Evolutionary conservation across 1,284 basidiomycete genomes (phyloP).

Genomic region (Spongiforma sp.): DNA sequence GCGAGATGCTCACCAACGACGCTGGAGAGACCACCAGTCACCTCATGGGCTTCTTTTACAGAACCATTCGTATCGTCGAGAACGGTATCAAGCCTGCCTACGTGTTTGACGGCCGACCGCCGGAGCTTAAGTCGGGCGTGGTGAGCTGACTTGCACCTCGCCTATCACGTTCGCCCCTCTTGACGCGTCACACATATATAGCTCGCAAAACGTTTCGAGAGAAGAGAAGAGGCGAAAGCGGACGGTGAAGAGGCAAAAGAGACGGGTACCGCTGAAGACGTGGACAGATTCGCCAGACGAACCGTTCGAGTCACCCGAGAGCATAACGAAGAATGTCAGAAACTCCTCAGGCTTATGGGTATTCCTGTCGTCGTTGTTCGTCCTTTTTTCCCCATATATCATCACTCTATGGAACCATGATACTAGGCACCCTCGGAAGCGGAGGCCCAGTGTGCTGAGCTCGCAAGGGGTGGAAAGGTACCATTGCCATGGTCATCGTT

Average conservation of each 20-base stretch:
- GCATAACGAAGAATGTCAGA: conserved; percentile 96
- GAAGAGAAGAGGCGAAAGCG: conserved; percentile 91
- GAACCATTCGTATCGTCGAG: conserved; percentile 98
- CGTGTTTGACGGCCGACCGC: conserved; percentile 98
- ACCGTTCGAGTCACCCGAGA: conserved; percentile 96
- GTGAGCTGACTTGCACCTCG: conserved; percentile 61
- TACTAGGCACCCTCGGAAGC: conserved; percentile 94
- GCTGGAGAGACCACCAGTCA: conserved; percentile 97
- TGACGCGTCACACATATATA: conserved; percentile 39
- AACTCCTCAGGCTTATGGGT: conserved; percentile 92
- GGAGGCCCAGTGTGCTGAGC: conserved; percentile 98
- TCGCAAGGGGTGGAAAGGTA: conserved; percentile 93
- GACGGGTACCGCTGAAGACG: conserved; percentile 87
- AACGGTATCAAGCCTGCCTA: conserved; percentile 99
- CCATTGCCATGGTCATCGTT: conserved; percentile 6
- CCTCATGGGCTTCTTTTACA: conserved; percentile 98
- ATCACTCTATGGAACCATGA: conserved; percentile 8
- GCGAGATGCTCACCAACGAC: conserved; percentile 96
- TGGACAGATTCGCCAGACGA: conserved; percentile 90
- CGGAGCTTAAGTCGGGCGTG: conserved; percentile 95
- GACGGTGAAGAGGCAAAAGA: conserved; percentile 98
- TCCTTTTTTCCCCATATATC: conserved; percentile 40
- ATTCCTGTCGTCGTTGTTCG: conserved; percentile 95
- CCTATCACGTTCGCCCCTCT: no score
- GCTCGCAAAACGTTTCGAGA: conserved; percentile 93